phyloP scores from a whole-genome alignment of 306 rosid species.

The Hippophae gyantsensis region DNA sequence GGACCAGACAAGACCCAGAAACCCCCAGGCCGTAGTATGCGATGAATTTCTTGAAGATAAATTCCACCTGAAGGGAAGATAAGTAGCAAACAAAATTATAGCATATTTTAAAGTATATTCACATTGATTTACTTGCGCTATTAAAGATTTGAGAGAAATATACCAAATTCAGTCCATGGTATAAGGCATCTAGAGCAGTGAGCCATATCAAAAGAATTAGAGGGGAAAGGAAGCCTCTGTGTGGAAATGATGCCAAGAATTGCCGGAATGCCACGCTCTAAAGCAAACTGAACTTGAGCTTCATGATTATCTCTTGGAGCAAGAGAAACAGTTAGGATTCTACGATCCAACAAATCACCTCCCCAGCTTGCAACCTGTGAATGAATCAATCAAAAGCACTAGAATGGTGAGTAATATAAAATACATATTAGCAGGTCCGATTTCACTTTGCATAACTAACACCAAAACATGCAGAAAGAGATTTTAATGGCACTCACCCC shows the following conservation, averaged over 20 bases:
- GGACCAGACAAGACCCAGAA: conserved; percentile 97
- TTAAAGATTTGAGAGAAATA: conserved; percentile 10
- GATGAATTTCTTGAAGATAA: conserved; percentile 76
- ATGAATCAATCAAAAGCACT: conserved; percentile 7
- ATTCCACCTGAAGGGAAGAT: conserved; percentile 58
- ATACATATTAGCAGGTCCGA: no score
- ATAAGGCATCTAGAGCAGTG: conserved; percentile 99
- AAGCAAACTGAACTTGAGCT: conserved; percentile 98
- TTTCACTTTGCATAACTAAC: not conserved
- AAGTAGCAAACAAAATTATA: not conserved
- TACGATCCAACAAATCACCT: conserved; percentile 91
- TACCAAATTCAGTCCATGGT: conserved; percentile 99
- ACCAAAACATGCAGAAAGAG: not conserved
- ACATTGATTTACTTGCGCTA: conserved; percentile 6
- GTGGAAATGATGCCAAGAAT: conserved; percentile 95
- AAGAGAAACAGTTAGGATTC: conserved; percentile 76
- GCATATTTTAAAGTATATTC: not conserved
- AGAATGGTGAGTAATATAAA: no score
- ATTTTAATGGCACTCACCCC: conserved; percentile 60
- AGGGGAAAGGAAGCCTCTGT: conserved; percentile 90
- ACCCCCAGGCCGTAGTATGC: conserved; percentile 96
- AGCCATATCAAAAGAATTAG: conserved; percentile 95
- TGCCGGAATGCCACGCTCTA: conserved; percentile 98
- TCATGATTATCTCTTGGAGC: conserved; percentile 99
- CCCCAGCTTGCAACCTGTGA: conserved; percentile 99